Conservation (phyloP, 441 rosid genomes). For the Pelargonium australe region DNA sequence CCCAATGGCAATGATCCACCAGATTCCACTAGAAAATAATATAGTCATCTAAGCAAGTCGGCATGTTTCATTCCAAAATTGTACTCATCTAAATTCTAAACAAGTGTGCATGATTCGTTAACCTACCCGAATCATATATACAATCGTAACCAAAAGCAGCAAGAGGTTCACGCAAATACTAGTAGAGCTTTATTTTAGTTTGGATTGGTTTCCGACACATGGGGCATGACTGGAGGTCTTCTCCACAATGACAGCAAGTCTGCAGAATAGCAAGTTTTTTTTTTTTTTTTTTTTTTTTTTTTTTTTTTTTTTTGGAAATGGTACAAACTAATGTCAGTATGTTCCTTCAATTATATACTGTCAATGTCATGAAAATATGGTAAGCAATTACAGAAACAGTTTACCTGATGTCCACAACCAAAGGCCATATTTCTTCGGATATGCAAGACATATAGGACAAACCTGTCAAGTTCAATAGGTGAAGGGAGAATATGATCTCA, state of each 20-base stretch:
- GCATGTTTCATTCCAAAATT: too few relatives aligned
- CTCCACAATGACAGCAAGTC: slow-evolving; percentile 91
- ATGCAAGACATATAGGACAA: slow-evolving; percentile 57
- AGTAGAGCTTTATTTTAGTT: slow-evolving; percentile 81
- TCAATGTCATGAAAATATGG: not conserved
- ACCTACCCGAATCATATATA: not conserved
- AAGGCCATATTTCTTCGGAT: slow-evolving; percentile 57
- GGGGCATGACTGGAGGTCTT: slow-evolving; percentile 66
- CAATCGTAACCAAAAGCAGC: not conserved
- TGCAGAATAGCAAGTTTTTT: slow-evolving; percentile 20
- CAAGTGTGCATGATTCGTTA: too few relatives aligned
- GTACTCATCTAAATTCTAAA: too few relatives aligned
- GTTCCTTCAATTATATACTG: slow-evolving; percentile 8
- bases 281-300: not conserved
- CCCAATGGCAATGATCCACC: too few relatives aligned
- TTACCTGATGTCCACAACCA: slow-evolving; percentile 74
- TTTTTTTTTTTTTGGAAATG: not conserved
- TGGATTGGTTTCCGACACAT: slow-evolving; percentile 65
- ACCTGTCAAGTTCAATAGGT: slow-evolving; percentile 30
- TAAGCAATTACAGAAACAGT: not conserved
- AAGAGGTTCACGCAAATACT: slow-evolving; percentile 3
- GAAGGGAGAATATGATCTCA: too few relatives aligned
- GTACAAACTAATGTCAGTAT: slow-evolving; percentile 3
- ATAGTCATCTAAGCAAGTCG: too few relatives aligned
- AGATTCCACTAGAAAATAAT: too few relatives aligned